These are phyloP conservation scores for Pulveroboletus sp. DNA, from an alignment of 768 basidiomycete genomes.

Conservation along the genomic window DNA sequence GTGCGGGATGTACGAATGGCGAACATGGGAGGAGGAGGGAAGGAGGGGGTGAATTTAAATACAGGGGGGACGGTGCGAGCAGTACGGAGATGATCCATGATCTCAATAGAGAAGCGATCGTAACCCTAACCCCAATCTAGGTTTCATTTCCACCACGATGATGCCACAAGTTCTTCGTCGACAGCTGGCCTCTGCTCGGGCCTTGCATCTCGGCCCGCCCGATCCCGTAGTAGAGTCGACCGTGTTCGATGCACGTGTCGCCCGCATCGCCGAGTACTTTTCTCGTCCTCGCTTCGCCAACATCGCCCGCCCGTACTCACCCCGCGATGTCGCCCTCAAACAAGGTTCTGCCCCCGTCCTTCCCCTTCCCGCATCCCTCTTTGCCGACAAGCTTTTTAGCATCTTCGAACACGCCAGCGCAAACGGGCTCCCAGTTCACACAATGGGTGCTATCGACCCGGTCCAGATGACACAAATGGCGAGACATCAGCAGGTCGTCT, in stretches of 20 bases:
- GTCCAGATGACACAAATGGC: slow-evolving; percentile 97
- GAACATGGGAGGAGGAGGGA: slow-evolving; percentile 8
- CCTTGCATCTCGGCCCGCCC: slow-evolving; percentile 56
- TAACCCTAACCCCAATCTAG: slow-evolving; percentile 35
- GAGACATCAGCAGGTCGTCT: slow-evolving; percentile 78
- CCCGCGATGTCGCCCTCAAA: slow-evolving; percentile 80
- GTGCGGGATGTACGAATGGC: slow-evolving; percentile 39
- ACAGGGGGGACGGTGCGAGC: slow-evolving; percentile 16
- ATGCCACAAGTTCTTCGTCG: slow-evolving; percentile 12
- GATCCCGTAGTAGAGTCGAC: slow-evolving; percentile 54
- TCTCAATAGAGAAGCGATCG: slow-evolving; percentile 13
- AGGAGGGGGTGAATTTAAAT: slow-evolving; percentile 10
- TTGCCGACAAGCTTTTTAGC: slow-evolving; percentile 82
- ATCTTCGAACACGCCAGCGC: slow-evolving; percentile 61
- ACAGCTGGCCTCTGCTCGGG: slow-evolving; percentile 25
- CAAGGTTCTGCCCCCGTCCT: slow-evolving; percentile 83
- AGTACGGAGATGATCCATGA: slow-evolving; percentile 15
- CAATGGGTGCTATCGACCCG: slow-evolving; percentile 92
- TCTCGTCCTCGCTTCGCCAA: slow-evolving; percentile 65
- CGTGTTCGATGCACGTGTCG: slow-evolving; percentile 59
- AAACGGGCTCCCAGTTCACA: slow-evolving; percentile 73
- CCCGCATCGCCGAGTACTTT: slow-evolving; percentile 72
- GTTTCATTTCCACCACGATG: slow-evolving; percentile 34
- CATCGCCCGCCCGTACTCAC: slow-evolving; percentile 77
- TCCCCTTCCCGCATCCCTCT: slow-evolving; percentile 71